Evolutionary conservation across 2,329 filamentous ascomycete genomes (phyloP).

Genomic region (Fusarium secorum): DNA sequence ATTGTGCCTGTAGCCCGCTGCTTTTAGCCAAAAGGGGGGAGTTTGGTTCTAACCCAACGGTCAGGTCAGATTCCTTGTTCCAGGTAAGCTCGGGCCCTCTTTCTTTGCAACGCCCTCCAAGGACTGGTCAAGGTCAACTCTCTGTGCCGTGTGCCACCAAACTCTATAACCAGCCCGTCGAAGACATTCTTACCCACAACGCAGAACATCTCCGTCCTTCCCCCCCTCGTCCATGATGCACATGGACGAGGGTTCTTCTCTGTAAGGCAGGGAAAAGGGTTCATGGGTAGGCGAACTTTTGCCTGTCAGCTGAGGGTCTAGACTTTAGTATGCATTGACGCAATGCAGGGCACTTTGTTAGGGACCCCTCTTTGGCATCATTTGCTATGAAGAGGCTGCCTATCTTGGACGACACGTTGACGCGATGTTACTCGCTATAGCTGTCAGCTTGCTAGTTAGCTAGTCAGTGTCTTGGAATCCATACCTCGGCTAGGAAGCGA

Average conservation of each 20-base stretch:
- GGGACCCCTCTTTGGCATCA: background rate
- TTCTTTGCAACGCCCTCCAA: background rate
- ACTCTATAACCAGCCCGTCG: background rate
- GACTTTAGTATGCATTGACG: background rate
- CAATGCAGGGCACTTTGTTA: background rate
- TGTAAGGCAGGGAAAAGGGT: background rate
- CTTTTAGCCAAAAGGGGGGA: background rate
- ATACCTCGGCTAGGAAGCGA: background rate
- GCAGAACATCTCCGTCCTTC: background rate
- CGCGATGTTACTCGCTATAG: background rate
- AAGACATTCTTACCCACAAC: background rate
- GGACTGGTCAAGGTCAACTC: background rate
- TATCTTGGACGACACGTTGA: background rate
- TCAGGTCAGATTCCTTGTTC: background rate
- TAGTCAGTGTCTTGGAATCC: conserved; percentile 2
- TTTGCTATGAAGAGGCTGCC: background rate
- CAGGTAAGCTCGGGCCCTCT: background rate
- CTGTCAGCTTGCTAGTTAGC: background rate
- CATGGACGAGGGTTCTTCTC: background rate
- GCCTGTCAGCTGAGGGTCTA: background rate
- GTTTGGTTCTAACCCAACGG: background rate
- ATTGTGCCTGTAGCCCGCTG: background rate
- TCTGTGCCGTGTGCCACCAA: conserved; percentile 9
- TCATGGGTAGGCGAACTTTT: background rate
- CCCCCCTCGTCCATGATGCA: background rate